phyloP scores from a whole-genome alignment of 179 eudicot genomes.

The Monotropa hypopitys region DNA sequence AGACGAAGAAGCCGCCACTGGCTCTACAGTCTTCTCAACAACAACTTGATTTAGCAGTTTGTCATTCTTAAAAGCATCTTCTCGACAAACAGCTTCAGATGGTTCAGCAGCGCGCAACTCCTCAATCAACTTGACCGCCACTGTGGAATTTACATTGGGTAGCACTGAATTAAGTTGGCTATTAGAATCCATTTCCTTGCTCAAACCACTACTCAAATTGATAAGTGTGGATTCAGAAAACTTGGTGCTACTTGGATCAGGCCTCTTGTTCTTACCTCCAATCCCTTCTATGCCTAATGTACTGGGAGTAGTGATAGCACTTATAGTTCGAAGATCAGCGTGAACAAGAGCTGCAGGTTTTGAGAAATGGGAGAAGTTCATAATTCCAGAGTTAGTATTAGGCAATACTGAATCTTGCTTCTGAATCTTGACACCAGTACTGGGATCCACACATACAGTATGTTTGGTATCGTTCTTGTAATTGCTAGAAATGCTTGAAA shows the following conservation, averaged over 20 bases:
- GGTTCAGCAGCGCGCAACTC: conserved; percentile 20
- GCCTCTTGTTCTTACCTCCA: conserved; percentile 21
- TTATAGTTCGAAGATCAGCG: conserved; percentile 20
- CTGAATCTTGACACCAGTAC: conserved; percentile 21
- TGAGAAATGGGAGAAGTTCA: conserved; percentile 71
- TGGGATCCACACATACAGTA: conserved; percentile 20
- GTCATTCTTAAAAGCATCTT: conserved; percentile 21
- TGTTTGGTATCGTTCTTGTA: conserved; percentile 18
- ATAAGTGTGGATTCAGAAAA: conserved; percentile 16
- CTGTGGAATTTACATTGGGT: conserved; percentile 13
- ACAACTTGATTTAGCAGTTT: conserved; percentile 17
- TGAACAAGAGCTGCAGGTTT: conserved; percentile 41
- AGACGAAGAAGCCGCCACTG: conserved; percentile 62
- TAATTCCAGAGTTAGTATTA: conserved; percentile 29
- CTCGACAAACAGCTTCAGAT: conserved; percentile 14
- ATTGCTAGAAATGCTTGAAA: conserved; percentile 25
- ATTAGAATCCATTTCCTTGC: conserved; percentile 23
- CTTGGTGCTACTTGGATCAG: conserved; percentile 16
- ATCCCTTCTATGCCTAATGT: conserved; percentile 19
- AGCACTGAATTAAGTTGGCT: conserved; percentile 19
- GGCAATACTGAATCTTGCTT: conserved; percentile 37
- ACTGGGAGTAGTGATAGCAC: conserved; percentile 5
- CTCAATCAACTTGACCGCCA: conserved; percentile 20
- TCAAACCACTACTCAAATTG: conserved; percentile 18
- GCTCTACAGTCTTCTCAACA: conserved; percentile 42